phyloP scores from a whole-genome alignment of 2,329 filamentous ascomycete genomes.

The Fulvia fulva region DNA sequence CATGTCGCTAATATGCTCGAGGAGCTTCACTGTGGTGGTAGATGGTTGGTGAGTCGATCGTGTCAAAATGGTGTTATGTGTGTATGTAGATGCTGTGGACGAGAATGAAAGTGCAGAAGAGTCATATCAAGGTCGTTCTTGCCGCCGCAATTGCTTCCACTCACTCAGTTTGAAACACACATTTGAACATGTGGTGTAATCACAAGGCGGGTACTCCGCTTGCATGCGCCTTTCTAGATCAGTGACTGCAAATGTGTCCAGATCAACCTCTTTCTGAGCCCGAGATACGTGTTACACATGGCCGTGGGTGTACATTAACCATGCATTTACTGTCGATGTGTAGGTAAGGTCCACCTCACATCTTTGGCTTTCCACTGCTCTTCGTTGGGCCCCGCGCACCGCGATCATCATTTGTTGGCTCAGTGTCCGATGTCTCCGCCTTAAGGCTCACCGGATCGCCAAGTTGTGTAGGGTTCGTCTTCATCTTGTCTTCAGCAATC shows the following conservation, averaged over 20 bases:
- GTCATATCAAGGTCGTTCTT: neutral
- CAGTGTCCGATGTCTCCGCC: slow-evolving; percentile 34
- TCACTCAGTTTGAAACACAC: neutral
- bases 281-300: no score
- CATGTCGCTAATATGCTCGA: neutral
- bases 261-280: no score
- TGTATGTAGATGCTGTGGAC: neutral
- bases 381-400: slow-evolving; percentile 26
- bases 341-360: slow-evolving; percentile 18
- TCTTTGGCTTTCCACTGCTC: slow-evolving; percentile 32
- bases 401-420: slow-evolving; percentile 33
- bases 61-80: neutral
- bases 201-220: neutral
- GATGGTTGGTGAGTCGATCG: neutral
- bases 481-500: slow-evolving; percentile 24
- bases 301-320: neutral
- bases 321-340: neutral
- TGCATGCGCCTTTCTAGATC: neutral
- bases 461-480: slow-evolving; percentile 32
- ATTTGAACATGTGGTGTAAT: neutral
- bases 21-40: neutral
- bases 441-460: slow-evolving; percentile 36
- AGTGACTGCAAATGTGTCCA: no score
- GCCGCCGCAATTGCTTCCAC: neutral
- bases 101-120: neutral